phyloP scores from a whole-genome alignment of 306 rosid species.

The Mucuna pruriens region DNA sequence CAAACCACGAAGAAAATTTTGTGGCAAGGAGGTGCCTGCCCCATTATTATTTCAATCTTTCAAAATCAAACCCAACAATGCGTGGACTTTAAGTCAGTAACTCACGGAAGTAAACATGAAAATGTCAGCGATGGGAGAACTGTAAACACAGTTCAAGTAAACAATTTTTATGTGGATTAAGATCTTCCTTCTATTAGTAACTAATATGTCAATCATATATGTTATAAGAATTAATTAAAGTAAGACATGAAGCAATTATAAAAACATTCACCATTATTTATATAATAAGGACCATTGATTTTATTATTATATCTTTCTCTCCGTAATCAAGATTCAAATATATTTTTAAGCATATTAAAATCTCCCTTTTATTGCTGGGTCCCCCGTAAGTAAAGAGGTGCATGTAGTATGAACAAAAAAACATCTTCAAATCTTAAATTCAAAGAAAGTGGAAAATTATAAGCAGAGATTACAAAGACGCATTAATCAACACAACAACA shows the following conservation, averaged over 20 bases:
- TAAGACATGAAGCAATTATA: background rate
- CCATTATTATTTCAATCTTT: constrained; percentile 35
- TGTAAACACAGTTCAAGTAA: constrained; percentile 5
- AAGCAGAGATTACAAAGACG: background rate
- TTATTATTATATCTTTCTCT: too few relatives aligned
- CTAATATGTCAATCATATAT: background rate
- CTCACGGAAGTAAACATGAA: constrained; percentile 26
- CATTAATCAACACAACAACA: constrained; percentile 30
- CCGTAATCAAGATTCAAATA: background rate
- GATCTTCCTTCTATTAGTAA: background rate
- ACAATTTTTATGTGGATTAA: background rate
- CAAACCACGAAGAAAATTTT: constrained; percentile 24
- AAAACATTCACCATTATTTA: too few relatives aligned
- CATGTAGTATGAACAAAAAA: constrained; percentile 5
- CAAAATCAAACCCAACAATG: constrained; percentile 35
- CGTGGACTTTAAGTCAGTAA: constrained; percentile 32
- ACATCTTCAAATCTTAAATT: constrained; percentile 21
- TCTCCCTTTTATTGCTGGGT: background rate
- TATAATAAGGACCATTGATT: too few relatives aligned
- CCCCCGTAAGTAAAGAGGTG: constrained; percentile 26
- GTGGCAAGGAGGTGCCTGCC: constrained; percentile 43
- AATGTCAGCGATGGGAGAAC: constrained; percentile 33
- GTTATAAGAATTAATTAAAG: too few relatives aligned
- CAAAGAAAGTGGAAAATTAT: constrained; percentile 18
- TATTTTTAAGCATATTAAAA: background rate